phyloP scores from a whole-genome alignment of 306 rosid species.

The Dryas drummondii region DNA sequence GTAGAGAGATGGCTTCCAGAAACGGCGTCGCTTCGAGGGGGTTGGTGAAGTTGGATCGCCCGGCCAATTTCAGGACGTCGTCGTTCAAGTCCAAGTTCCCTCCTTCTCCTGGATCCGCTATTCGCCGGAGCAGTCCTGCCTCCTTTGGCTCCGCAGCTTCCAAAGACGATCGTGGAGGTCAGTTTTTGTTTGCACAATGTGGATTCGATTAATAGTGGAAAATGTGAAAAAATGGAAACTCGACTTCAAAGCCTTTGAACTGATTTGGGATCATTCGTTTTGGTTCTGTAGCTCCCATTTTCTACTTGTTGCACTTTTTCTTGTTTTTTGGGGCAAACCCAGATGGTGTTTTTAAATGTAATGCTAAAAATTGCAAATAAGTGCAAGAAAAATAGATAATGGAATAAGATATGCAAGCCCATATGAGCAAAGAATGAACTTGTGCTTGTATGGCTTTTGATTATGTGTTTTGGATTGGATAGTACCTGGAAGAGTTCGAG shows the following conservation, averaged over 20 bases:
- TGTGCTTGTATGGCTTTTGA: constrained; percentile 3
- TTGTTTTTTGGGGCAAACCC: not conserved
- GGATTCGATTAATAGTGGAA: not conserved
- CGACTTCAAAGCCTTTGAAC: not conserved
- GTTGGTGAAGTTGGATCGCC: constrained; percentile 45
- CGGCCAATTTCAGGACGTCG: constrained; percentile 32
- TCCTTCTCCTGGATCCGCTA: constrained; percentile 39
- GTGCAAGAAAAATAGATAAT: not conserved
- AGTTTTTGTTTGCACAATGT: not conserved
- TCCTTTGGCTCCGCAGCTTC: constrained; percentile 22
- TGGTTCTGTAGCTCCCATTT: not conserved
- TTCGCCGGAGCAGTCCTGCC: constrained; percentile 43
- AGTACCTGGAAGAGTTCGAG: constrained; percentile 97
- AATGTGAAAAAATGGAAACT: not conserved
- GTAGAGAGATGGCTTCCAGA: constrained; percentile 26
- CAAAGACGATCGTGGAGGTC: constrained; percentile 45
- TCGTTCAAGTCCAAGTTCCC: constrained; percentile 44
- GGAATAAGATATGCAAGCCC: not conserved
- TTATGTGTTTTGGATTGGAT: constrained; percentile 14
- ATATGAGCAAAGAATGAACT: not conserved
- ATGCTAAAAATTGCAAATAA: not conserved
- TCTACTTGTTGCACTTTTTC: not conserved
- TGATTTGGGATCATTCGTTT: not conserved
- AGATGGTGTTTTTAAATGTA: not conserved
- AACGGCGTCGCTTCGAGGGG: constrained; percentile 33